Conservation (phyloP, 2,329 filamentous ascomycete species). For the Colletotrichum chlorophyti region DNA sequence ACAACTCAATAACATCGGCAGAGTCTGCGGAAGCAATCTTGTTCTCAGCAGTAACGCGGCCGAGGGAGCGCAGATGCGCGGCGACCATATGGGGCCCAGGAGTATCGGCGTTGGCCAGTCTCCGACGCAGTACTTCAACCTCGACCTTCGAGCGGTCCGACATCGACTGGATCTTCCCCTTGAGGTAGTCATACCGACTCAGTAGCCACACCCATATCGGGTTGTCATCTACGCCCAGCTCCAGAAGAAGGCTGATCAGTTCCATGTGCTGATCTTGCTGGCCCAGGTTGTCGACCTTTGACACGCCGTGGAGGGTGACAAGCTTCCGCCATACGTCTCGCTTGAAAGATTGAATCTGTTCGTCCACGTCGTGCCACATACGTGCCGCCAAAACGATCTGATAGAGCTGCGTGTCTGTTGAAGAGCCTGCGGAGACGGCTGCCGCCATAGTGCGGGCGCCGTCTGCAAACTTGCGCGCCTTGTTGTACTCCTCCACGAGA, state of each 20-base stretch:
- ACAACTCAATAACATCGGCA: constrained; percentile 83
- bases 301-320: constrained; percentile 68
- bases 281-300: constrained; percentile 53
- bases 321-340: constrained; percentile 87
- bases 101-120: constrained; percentile 76
- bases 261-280: constrained; percentile 88
- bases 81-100: constrained; percentile 74
- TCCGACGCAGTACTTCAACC: constrained; percentile 86
- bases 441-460: constrained; percentile 74
- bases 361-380: constrained; percentile 94
- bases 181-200: constrained; percentile 88
- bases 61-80: constrained; percentile 76
- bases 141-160: constrained; percentile 90
- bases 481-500: constrained; percentile 84
- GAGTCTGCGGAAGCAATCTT: constrained; percentile 75
- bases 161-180: constrained; percentile 79
- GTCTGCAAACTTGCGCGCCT: constrained; percentile 82
- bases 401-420: constrained; percentile 82
- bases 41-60: constrained; percentile 69
- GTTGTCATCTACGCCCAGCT: constrained; percentile 93
- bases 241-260: constrained; percentile 85
- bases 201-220: constrained; percentile 96
- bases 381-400: constrained; percentile 86
- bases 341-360: constrained; percentile 87
- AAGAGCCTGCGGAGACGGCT: constrained; percentile 56